Evolutionary conservation across 495 filamentous ascomycete species (phyloP).

Genomic region (Neurospora tetraspora): DNA sequence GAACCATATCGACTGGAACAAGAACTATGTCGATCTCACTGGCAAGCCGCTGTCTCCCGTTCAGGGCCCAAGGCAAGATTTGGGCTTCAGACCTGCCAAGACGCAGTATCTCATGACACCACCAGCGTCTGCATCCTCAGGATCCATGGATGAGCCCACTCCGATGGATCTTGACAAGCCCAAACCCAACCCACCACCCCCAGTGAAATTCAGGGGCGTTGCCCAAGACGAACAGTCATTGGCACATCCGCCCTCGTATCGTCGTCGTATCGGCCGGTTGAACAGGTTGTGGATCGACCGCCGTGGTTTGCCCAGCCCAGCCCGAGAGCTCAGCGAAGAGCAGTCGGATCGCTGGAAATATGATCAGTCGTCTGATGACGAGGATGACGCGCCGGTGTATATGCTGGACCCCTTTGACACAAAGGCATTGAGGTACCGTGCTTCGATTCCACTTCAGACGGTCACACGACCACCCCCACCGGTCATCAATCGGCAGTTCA

Average conservation of each 20-base stretch:
- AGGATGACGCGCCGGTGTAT: slow-evolving; percentile 49
- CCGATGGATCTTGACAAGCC: slow-evolving; percentile 30
- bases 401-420: slow-evolving; percentile 61
- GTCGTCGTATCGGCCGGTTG: slow-evolving; percentile 67
- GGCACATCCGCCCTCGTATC: slow-evolving; percentile 57
- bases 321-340: slow-evolving; percentile 39
- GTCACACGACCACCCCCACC: not conserved
- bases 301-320: slow-evolving; percentile 45
- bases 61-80: slow-evolving; percentile 50
- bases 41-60: slow-evolving; percentile 69
- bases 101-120: slow-evolving; percentile 80
- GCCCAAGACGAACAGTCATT: slow-evolving; percentile 27
- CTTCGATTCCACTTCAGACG: slow-evolving; percentile 49
- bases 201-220: slow-evolving; percentile 26
- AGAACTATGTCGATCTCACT: slow-evolving; percentile 74
- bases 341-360: slow-evolving; percentile 72
- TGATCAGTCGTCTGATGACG: slow-evolving; percentile 64
- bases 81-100: slow-evolving; percentile 58
- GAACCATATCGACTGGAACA: slow-evolving; percentile 81
- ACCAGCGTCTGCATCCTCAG: slow-evolving; percentile 67
- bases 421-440: slow-evolving; percentile 60
- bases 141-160: slow-evolving; percentile 38
- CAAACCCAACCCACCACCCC: slow-evolving; percentile 8
- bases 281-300: slow-evolving; percentile 78
- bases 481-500: not conserved